Evolutionary conservation across 2,329 filamentous ascomycete species (phyloP).

Genomic region (Nothophoma quercina): DNA sequence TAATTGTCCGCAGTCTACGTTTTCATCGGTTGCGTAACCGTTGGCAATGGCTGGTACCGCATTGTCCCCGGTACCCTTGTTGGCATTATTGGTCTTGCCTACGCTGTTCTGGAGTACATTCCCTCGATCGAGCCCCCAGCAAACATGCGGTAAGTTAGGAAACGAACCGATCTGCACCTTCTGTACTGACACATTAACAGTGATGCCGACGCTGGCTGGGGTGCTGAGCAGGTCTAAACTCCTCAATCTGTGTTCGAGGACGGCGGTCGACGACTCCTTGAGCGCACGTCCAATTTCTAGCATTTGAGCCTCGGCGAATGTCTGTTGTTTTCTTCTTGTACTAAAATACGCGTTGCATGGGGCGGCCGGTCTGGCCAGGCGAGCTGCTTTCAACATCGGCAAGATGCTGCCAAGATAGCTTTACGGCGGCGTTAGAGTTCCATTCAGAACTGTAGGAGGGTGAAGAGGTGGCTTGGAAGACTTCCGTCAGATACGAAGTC

Average conservation of each 20-base stretch:
- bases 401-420: background rate
- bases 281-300: slow-evolving; percentile 5
- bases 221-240: slow-evolving; percentile 59
- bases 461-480: background rate
- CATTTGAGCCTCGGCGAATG: slow-evolving; percentile 12
- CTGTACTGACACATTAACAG: slow-evolving; percentile 34
- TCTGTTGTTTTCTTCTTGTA: slow-evolving; percentile 21
- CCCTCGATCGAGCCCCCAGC: slow-evolving; percentile 62
- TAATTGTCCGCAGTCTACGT: slow-evolving; percentile 78
- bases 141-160: slow-evolving; percentile 57
- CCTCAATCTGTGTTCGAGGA: slow-evolving; percentile 22
- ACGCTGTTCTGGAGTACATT: slow-evolving; percentile 63
- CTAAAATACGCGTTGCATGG: slow-evolving; percentile 21
- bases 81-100: slow-evolving; percentile 78
- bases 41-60: slow-evolving; percentile 71
- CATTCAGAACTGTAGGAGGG: background rate
- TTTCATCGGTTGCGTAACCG: slow-evolving; percentile 87
- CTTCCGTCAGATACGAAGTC: background rate
- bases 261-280: slow-evolving; percentile 39
- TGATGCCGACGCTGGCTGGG: slow-evolving; percentile 62
- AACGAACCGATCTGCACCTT: too few species aligned
- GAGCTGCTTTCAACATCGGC: slow-evolving; percentile 4
- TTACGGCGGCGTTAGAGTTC: background rate
- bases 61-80: slow-evolving; percentile 81
- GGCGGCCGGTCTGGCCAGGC: slow-evolving; percentile 15